A percentile compares a stretch with the other conserved stretches of the same genome.
Evolutionary conservation across 768 basidiomycete species (phyloP).

Genomic region (Roridomyces roridus): DNA sequence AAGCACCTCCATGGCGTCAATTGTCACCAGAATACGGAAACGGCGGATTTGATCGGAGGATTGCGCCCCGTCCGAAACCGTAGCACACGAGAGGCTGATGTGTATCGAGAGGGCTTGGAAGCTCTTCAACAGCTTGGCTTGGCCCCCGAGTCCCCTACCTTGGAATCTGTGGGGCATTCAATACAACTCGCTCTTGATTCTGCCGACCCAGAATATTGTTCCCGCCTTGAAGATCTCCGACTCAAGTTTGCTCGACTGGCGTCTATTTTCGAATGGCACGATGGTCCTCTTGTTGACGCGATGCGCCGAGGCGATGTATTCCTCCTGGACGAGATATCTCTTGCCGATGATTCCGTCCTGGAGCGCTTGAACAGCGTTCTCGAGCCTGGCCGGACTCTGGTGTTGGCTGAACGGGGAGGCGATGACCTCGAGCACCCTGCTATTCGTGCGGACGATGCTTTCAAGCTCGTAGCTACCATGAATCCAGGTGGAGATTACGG

Average conservation of each 20-base stretch:
- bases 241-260: conserved; percentile 55
- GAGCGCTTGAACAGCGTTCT: conserved; percentile 97
- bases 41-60: conserved; percentile 94
- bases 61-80: conserved; percentile 89
- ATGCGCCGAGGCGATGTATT: conserved; percentile 89
- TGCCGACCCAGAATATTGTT: conserved; percentile 32
- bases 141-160: conserved; percentile 21
- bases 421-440: conserved; percentile 69
- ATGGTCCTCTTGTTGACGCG: conserved; percentile 93
- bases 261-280: conserved; percentile 96
- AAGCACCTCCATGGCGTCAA: conserved; percentile 78
- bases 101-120: conserved; percentile 47
- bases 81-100: conserved; percentile 55
- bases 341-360: conserved; percentile 97
- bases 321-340: conserved; percentile 93
- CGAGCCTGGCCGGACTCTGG: conserved; percentile 87
- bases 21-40: conserved; percentile 98
- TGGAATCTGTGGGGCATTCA: conserved; percentile 32
- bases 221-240: conserved; percentile 48
- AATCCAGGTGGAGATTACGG: conserved; percentile 99
- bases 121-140: conserved; percentile 52
- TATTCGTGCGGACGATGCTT: conserved; percentile 67
- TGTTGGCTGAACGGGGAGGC: conserved; percentile 92
- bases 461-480: conserved; percentile 97
- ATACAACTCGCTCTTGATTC: conserved; percentile 37